These are phyloP conservation scores for Xylaria telfairii DNA, from an alignment of 495 filamentous ascomycete genomes.

Conservation along the genomic window DNA sequence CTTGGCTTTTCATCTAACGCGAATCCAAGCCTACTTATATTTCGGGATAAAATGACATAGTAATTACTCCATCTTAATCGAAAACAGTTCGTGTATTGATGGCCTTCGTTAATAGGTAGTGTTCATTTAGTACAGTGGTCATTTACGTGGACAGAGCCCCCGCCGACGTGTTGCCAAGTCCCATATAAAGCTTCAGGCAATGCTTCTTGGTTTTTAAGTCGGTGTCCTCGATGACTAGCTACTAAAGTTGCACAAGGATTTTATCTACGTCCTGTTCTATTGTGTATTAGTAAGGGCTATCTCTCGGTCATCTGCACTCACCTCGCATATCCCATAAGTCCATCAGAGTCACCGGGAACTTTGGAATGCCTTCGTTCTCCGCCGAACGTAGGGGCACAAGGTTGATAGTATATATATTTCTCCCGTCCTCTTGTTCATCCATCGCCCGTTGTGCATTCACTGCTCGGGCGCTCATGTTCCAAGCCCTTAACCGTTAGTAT, in stretches of 20 bases:
- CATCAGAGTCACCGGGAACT: neutral
- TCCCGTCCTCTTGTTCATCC: neutral
- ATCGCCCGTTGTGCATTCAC: neutral
- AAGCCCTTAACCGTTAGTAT: neutral
- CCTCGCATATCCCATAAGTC: neutral
- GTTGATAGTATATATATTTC: neutral
- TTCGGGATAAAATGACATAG: too few relatives aligned
- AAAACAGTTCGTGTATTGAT: too few relatives aligned
- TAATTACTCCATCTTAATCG: too few relatives aligned
- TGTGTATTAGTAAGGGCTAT: neutral
- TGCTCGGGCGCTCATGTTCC: neutral
- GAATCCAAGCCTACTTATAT: neutral
- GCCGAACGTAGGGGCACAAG: neutral
- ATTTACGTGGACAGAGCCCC: too few relatives aligned
- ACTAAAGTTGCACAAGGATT: neutral
- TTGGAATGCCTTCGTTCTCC: neutral
- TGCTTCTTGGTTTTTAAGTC: neutral
- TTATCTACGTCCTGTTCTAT: neutral
- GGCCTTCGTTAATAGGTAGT: too few relatives aligned
- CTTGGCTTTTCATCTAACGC: neutral
- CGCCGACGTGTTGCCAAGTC: neutral
- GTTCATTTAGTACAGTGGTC: too few relatives aligned
- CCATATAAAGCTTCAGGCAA: neutral
- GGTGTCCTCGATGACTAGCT: neutral
- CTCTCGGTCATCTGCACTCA: neutral